Evolutionary conservation across 495 filamentous ascomycete genomes (phyloP), one percentile per base, ranked within the genome.

Genomic region (Lepidopterella palustris): DNA sequence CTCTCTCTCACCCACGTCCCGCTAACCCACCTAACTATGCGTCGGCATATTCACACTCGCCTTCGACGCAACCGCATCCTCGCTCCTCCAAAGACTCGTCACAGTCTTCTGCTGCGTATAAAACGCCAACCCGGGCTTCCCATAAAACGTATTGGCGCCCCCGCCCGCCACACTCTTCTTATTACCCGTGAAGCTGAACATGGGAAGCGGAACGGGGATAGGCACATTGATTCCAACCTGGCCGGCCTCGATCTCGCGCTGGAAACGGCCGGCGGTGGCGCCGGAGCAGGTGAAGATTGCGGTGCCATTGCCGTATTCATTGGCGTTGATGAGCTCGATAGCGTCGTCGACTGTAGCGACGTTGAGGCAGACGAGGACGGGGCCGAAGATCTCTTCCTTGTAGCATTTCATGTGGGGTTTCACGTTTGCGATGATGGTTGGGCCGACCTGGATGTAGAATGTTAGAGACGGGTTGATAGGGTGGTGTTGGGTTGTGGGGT

Each of bases 41-140:
- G 90, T 97, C n/a, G 92, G 92, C 92, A 97, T 97, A 55, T 88
- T 84, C 26, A 93, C 89, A 64, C 82, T 82, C 11, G 92, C 92
- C 78, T 89, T 90, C 59, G 81, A 85, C 49, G 79, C 79, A 45
- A 90, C 80, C 5, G 89, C 91, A 73, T 96, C 92, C 69, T 92
- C 89, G 55, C 81, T 82, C 57, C 82, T 82, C 93, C 95, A 97
- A 65, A 92, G 71, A 66, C 90, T 89, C 61, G 93, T 98, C 53
- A 98, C 92, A 21, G 93, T 98, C 86, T 98, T 97, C 67, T 86
- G 80, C 79, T 97, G 93, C 13, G 93, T 98, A 70, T 95, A 98
- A 72, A 98, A 98, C 58, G 87, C 84, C 66, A 98, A 65, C 3
- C 92, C 93, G 15, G 90, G 87, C 73, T 90, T 87, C 53, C 93